These are phyloP conservation scores for Pythium dissimile DNA, from an alignment of 352 stramenopile genomes.

Conservation along the genomic window DNA sequence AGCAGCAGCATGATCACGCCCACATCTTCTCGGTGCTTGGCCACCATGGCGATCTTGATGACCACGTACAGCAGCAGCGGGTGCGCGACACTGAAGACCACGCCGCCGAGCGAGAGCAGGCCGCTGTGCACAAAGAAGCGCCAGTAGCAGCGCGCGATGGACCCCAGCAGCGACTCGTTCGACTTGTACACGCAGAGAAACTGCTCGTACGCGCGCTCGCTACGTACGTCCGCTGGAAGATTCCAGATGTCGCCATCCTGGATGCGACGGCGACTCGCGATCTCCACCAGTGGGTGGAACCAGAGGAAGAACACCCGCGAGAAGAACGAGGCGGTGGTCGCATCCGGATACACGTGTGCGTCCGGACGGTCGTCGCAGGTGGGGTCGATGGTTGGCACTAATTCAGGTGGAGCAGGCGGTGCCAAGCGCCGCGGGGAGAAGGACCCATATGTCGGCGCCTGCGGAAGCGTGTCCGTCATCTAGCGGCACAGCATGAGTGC, in stretches of 20 bases:
- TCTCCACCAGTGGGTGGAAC: conserved; percentile 16
- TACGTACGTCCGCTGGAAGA: conserved; percentile 9
- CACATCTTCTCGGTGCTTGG: neutral
- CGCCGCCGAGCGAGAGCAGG: conserved; percentile 4
- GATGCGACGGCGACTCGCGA: conserved; percentile 11
- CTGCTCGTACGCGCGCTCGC: conserved; percentile 12
- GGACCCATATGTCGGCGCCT: neutral
- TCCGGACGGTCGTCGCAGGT: neutral
- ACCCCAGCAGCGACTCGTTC: conserved; percentile 6
- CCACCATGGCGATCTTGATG: conserved; percentile 11
- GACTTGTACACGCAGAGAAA: conserved; percentile 15
- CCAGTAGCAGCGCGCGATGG: conserved; percentile 22
- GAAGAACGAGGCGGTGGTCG: neutral
- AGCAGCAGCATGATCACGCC: conserved; percentile 6
- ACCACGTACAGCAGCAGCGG: conserved; percentile 21
- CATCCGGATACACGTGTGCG: too few species aligned
- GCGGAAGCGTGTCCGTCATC: neutral
- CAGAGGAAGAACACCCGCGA: conserved; percentile 23
- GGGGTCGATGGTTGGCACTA: neutral
- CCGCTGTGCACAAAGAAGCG: conserved; percentile 4
- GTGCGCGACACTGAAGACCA: conserved; percentile 15
- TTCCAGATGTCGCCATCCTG: conserved; percentile 14
- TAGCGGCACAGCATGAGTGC: neutral
- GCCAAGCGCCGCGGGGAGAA: neutral
- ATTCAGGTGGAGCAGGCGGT: neutral